Percentiles rank a stretch among this genome's conserved stretches.
Evolutionary conservation across 169 alveolate genomes (phyloP).

Genomic region (Plasmodium reichenowi): DNA sequence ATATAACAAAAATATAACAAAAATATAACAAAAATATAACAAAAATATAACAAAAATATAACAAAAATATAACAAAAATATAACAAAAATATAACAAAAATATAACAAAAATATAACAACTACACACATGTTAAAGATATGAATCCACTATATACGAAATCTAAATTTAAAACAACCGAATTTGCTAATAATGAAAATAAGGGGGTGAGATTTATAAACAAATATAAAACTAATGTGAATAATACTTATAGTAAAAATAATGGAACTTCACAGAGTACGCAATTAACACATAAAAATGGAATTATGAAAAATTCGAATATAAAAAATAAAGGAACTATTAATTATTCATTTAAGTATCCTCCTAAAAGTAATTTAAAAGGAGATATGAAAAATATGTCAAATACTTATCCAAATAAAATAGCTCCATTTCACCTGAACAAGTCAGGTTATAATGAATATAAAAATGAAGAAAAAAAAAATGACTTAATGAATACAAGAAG

Average conservation of each 20-base stretch:
- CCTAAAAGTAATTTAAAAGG: constrained; percentile 9
- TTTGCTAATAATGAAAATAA: constrained; percentile 40
- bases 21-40: too few relatives aligned
- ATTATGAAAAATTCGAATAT: constrained; percentile 27
- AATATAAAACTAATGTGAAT: constrained; percentile 20
- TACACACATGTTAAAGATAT: constrained; percentile 11
- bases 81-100: too few relatives aligned
- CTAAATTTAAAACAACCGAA: constrained; percentile 52
- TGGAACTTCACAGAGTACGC: neutral
- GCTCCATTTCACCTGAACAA: constrained; percentile 4
- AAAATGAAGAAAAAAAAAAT: constrained; percentile 5
- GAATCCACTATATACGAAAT: constrained; percentile 44
- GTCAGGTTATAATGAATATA: constrained; percentile 9
- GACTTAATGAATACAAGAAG: constrained; percentile 4
- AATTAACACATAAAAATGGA: constrained; percentile 16
- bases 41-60: too few relatives aligned
- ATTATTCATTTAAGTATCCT: constrained; percentile 19
- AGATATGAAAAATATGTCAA: too few relatives aligned
- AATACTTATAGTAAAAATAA: constrained; percentile 27
- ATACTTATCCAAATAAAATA: constrained; percentile 15
- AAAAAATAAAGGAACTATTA: constrained; percentile 30
- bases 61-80: too few relatives aligned
- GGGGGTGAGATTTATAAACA: constrained; percentile 63
- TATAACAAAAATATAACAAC: too few relatives aligned
- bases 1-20: too few relatives aligned